Evolutionary conservation across 2,329 filamentous ascomycete species (phyloP).

Genomic region (Calcarisporium arbuscula): DNA sequence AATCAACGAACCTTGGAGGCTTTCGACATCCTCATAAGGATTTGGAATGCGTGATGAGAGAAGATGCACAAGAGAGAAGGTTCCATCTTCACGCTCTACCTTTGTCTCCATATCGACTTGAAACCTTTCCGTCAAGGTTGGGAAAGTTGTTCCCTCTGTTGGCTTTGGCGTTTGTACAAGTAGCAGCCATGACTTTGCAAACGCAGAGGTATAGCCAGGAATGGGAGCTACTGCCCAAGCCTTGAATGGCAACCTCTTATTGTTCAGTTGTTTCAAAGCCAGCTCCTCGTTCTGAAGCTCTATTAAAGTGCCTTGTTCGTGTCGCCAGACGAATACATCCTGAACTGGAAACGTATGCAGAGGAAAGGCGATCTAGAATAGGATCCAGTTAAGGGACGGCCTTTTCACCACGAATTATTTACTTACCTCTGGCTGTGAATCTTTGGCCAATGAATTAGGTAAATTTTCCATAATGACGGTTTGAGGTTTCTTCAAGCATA

Average conservation of each 20-base stretch:
- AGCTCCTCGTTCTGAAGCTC: constrained; percentile 26
- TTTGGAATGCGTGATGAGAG: constrained; percentile 20
- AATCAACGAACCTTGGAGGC: constrained; percentile 1
- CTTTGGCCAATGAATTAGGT: too few species aligned
- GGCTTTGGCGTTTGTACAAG: constrained; percentile 18
- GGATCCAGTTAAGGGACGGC: too few species aligned
- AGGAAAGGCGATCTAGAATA: constrained; percentile 8
- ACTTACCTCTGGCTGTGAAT: too few species aligned
- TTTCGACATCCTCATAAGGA: constrained; percentile 20
- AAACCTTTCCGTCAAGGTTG: constrained; percentile 20
- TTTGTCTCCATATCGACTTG: constrained; percentile 18
- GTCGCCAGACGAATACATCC: constrained; percentile 19
- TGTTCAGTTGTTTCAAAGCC: constrained; percentile 19
- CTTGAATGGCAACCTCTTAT: constrained; percentile 12
- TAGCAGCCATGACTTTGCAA: constrained; percentile 25
- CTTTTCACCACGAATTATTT: too few species aligned
- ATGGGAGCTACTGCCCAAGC: constrained; percentile 26
- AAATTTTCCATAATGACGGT: too few species aligned
- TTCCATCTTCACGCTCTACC: constrained; percentile 14
- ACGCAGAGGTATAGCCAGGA: constrained; percentile 19
- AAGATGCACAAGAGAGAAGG: constrained; percentile 19
- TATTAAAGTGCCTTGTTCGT: constrained; percentile 25
- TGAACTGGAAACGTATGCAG: constrained; percentile 15
- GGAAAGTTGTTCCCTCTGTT: constrained; percentile 17
- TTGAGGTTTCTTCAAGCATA: too few species aligned